Evolutionary conservation across 2,329 filamentous ascomycete species (phyloP).

Genomic region (Aspergillus sp.): DNA sequence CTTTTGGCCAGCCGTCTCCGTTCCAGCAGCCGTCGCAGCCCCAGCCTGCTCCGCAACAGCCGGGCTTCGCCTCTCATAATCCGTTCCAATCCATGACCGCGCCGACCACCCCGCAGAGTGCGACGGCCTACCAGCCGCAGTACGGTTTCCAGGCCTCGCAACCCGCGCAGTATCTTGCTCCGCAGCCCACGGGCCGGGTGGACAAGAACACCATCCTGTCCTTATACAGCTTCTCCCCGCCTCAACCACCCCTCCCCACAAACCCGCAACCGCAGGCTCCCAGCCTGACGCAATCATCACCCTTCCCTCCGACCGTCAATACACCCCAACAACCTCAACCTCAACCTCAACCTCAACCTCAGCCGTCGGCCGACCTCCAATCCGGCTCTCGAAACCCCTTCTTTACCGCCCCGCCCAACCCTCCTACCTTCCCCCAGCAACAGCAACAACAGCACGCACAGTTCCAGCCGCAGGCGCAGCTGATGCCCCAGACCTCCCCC

Average conservation of each 20-base stretch:
- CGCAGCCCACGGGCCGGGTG: slow-evolving; percentile 42
- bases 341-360: slow-evolving; percentile 10
- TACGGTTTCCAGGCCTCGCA: slow-evolving; percentile 15
- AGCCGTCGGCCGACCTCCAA: slow-evolving; percentile 19
- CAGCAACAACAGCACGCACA: slow-evolving; percentile 9
- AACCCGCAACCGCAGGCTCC: slow-evolving; percentile 26
- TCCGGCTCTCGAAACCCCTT: slow-evolving; percentile 28
- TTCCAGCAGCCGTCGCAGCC: slow-evolving; percentile 22
- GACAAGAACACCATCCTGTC: slow-evolving; percentile 48
- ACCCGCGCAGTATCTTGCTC: slow-evolving; percentile 28
- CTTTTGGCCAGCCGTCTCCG: slow-evolving; percentile 26
- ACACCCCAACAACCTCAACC: slow-evolving; percentile 13
- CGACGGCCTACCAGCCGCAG: slow-evolving; percentile 18
- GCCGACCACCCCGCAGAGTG: slow-evolving; percentile 19
- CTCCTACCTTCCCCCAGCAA: background rate
- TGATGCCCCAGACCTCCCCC: slow-evolving; percentile 3
- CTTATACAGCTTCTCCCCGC: slow-evolving; percentile 43
- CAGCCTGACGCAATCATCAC: slow-evolving; percentile 18
- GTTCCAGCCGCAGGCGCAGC: slow-evolving; percentile 12
- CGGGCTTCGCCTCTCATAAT: slow-evolving; percentile 23
- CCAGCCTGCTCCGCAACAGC: slow-evolving; percentile 21
- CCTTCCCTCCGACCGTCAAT: slow-evolving; percentile 4
- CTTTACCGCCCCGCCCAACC: slow-evolving; percentile 12
- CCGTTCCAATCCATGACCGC: slow-evolving; percentile 31
- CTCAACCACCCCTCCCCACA: slow-evolving; percentile 31